Conservation (phyloP, 768 basidiomycete genomes). For the Daedaleopsis nitida region DNA sequence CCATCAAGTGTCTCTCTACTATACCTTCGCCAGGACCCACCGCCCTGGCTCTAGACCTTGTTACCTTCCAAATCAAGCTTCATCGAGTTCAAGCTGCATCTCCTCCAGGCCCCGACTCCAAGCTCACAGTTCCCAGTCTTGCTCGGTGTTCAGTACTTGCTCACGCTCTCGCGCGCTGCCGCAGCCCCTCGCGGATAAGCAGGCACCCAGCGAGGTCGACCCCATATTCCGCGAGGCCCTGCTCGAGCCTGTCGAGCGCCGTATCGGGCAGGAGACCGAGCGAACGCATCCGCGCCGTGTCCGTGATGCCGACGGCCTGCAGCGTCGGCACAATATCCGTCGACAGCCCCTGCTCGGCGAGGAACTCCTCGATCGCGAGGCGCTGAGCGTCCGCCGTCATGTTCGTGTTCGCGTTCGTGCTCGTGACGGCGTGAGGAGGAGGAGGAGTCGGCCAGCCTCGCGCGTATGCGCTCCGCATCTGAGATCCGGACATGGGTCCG, state of each 20-base stretch:
- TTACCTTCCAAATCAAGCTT: too few species aligned
- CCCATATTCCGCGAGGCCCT: background rate
- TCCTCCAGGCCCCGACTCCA: background rate
- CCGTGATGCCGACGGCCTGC: background rate
- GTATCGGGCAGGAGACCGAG: background rate
- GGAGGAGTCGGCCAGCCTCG: background rate
- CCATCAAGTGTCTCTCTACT: too few species aligned
- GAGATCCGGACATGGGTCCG: background rate
- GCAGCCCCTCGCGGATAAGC: conserved; percentile 4
- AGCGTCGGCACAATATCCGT: background rate
- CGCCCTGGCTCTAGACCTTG: too few species aligned
- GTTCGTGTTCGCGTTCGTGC: background rate
- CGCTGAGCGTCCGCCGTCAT: background rate
- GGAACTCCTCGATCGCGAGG: background rate
- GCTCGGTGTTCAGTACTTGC: background rate
- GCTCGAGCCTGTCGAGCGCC: background rate
- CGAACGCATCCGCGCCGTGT: background rate
- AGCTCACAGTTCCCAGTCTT: background rate
- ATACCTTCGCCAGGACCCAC: too few species aligned
- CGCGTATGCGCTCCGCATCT: background rate
- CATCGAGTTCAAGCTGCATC: background rate
- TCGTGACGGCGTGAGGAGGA: background rate
- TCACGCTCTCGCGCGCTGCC: background rate
- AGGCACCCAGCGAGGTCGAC: conserved; percentile 2
- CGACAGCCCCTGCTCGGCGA: conserved; percentile 1